These are phyloP conservation scores for Kalaharituber pfeilii DNA, from an alignment of 2,329 filamentous ascomycete species.

Conservation along the genomic window DNA sequence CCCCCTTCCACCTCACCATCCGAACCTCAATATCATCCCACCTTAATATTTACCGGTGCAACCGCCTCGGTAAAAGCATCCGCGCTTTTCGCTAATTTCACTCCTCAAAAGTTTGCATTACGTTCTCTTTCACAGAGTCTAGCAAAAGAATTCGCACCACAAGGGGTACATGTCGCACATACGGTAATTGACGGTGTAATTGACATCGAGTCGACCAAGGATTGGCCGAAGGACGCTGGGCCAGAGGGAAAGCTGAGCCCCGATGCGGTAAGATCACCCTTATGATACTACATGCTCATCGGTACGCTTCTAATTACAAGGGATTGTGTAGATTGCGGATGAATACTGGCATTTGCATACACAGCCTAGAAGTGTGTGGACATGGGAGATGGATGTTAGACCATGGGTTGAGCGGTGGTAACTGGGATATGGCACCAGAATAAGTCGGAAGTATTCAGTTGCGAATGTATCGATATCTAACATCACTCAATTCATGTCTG, in stretches of 20 bases:
- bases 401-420: conserved; percentile 75
- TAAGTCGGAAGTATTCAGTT: too few relatives aligned
- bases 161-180: conserved; percentile 70
- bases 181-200: conserved; percentile 73
- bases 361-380: conserved; percentile 62
- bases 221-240: conserved; percentile 35
- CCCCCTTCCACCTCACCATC: conserved; percentile 27
- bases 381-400: conserved; percentile 63
- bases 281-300: conserved; percentile 21
- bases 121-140: conserved; percentile 57
- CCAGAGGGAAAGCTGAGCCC: conserved; percentile 54
- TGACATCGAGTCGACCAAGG: conserved; percentile 55
- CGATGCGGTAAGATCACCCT: conserved; percentile 57
- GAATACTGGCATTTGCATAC: conserved; percentile 71
- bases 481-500: too few relatives aligned
- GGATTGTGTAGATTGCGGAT: conserved; percentile 48
- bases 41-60: conserved; percentile 71
- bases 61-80: conserved; percentile 63
- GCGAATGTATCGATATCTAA: too few relatives aligned
- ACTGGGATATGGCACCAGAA: too few relatives aligned
- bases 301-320: background rate
- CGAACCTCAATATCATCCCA: conserved; percentile 44
- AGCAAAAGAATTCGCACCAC: conserved; percentile 66
- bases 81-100: conserved; percentile 52
- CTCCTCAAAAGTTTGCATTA: conserved; percentile 62